Evolutionary conservation across 2,329 filamentous ascomycete genomes (phyloP), one percentile per base, ranked within the genome.

Genomic region (Monilinia aucupariae): DNA sequence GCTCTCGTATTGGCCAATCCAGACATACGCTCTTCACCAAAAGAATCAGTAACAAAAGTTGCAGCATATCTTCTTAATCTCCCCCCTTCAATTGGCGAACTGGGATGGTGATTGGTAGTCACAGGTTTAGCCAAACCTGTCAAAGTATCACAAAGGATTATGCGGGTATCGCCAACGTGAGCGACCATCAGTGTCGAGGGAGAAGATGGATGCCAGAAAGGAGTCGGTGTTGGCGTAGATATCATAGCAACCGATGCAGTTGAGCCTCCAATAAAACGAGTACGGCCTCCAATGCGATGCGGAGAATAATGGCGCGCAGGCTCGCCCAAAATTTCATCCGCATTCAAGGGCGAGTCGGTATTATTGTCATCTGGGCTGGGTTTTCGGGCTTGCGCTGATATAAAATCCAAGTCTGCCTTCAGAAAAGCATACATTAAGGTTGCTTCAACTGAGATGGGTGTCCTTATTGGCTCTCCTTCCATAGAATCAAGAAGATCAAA

Each of bases 21-120:
- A 17, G 87, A 87, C 75, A 99, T 94, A 69, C 94, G 91, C 77
- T 97, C 92, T 77, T 99, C 94, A 72, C 94, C 94, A 75, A 99
- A 99, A 41, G 91, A 96, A 77, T 99, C 94, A 0, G 93, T 94
- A 22, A 96, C 88, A 74, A 97, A 93, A 3, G 88, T 88, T 37
- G 89, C 85, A 1, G 92, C 90, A 74, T 92, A 97, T 55, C 92
- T 87, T 51, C 92, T 88, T 30, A 99, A 82, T 9, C 94, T 85
- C 49, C 85, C 87, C 12, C 89, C 87, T 78, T 99, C 94, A 62
- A 86, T 81, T 0, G 94, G 94, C 5, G 89, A 85, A n/a, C 87
- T 90, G 0, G 94, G 93, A 74, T 96, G 94, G 76, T 99, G 94
- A 74, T 96, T 91, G 25, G 88, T 91, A 0, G 94, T 97, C 45